Evolutionary conservation across 306 rosid genomes (phyloP).

Genomic region (Dryas drummondii): DNA sequence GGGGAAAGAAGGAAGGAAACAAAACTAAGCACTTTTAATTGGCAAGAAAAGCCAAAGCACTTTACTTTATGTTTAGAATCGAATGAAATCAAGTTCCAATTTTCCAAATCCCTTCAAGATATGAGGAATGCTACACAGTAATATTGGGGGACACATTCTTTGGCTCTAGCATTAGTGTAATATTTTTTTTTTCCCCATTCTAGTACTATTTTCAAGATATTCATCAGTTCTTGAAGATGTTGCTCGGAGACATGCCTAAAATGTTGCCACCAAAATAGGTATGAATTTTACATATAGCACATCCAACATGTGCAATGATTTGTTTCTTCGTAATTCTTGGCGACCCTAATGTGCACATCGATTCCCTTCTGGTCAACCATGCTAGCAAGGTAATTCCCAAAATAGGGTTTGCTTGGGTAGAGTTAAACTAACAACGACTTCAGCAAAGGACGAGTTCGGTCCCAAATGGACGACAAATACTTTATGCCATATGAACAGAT

Average conservation of each 20-base stretch:
- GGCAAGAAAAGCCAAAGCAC: not conserved
- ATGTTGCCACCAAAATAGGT: not conserved
- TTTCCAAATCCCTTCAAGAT: conserved; percentile 10
- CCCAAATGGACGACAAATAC: too few relatives aligned
- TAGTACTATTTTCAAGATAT: too few relatives aligned
- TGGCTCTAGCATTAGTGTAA: too few relatives aligned
- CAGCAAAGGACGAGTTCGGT: too few relatives aligned
- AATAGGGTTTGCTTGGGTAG: not conserved
- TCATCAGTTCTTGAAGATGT: too few relatives aligned
- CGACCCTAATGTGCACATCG: not conserved
- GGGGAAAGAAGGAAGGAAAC: not conserved
- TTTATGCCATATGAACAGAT: too few relatives aligned
- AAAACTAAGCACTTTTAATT: not conserved
- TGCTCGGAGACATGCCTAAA: too few relatives aligned
- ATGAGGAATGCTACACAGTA: not conserved
- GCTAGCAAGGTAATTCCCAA: not conserved
- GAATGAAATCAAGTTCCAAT: conserved; percentile 10
- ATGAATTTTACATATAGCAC: not conserved
- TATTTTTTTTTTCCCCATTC: too few relatives aligned
- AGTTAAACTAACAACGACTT: not conserved
- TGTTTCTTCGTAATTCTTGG: conserved; percentile 6
- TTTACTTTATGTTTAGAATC: not conserved
- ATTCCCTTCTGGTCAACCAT: not conserved
- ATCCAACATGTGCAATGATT: conserved; percentile 35
- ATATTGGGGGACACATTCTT: too few relatives aligned